Evolutionary conservation across 139 green algal genomes (phyloP).

Genomic region (Ostreobium quekettii): DNA sequence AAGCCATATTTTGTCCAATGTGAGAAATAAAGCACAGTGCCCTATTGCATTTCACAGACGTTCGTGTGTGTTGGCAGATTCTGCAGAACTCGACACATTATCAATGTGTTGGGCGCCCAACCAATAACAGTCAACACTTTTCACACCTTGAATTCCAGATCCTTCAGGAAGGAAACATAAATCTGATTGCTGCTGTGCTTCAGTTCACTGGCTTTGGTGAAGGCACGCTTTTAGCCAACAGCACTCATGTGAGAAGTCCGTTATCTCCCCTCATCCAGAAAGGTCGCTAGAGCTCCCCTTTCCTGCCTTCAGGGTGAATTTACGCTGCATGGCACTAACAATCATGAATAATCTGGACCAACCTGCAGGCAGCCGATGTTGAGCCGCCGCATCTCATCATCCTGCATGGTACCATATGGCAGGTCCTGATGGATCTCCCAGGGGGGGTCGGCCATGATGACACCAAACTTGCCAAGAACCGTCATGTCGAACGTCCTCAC

Average conservation of each 20-base stretch:
- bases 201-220: background rate
- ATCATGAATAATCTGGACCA: background rate
- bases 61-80: too few species aligned
- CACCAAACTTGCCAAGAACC: constrained; percentile 61
- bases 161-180: background rate
- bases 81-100: too few species aligned
- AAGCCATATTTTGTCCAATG: too few species aligned
- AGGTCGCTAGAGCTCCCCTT: background rate
- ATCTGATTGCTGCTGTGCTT: background rate
- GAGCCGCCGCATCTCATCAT: constrained; percentile 71
- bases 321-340: background rate
- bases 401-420: constrained; percentile 78
- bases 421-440: constrained; percentile 84
- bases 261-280: too few species aligned
- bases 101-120: too few species aligned
- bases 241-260: too few species aligned
- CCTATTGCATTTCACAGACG: too few species aligned
- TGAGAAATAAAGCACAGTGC: too few species aligned
- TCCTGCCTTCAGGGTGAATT: background rate
- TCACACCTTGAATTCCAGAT: too few species aligned
- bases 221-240: background rate
- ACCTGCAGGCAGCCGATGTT: constrained; percentile 50
- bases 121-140: too few species aligned
- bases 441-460: constrained; percentile 82
- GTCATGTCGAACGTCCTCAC: constrained; percentile 69